Base-by-base conservation (phyloP, 495 filamentous ascomycete genomes). In the Aspergillus panamensis region DNA sequence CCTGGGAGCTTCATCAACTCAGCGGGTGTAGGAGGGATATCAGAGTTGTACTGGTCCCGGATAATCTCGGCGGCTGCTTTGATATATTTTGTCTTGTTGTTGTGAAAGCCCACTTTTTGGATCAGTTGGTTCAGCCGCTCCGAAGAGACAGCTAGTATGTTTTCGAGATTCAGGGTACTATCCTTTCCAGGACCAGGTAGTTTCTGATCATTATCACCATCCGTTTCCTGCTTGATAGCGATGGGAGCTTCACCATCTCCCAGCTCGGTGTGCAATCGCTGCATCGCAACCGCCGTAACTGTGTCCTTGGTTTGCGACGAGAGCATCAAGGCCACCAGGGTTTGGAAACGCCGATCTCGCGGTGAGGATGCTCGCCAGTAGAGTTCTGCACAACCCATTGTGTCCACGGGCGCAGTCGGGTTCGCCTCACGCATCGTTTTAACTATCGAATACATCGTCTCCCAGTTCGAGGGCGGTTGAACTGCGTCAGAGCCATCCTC, bases 261-360 rank as follows among this genome's bases (percentile, higher is more conserved):
- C 37, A 97, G 83, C 50, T 90, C 83, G 1, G 81, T 86, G 57
- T 92, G 86, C 53, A 98, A 73, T 4, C 85, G 81, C 54, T 76
- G 76, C 87, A 98, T 96, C 9, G 90, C 92, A 12, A 85, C 82
- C 0, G 93, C 89, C 16, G 87, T 98, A 43, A 92, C 88, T 0
- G 93, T 96, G 72, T 98, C 94, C 67, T 96, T 97, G 3, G 94
- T 98, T 68, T 98, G 94, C 12, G 85, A 89, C 5, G 88, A 93
- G n/a, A 99, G 84, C 95, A 99, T 97, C 52, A 99, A 76, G 3
- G 93, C 85, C 29, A 95, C 82, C 29, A 99, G 80, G 3, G 91
- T 97, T 58, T 99, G 94, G 68, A 95, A 96, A 2, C 95, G 84
- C 59, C 83, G 84, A 67, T 93, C 90, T 59, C 63, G 58, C 0